Conservation (phyloP, 768 basidiomycete genomes). For the Cubamyces lactineus region DNA sequence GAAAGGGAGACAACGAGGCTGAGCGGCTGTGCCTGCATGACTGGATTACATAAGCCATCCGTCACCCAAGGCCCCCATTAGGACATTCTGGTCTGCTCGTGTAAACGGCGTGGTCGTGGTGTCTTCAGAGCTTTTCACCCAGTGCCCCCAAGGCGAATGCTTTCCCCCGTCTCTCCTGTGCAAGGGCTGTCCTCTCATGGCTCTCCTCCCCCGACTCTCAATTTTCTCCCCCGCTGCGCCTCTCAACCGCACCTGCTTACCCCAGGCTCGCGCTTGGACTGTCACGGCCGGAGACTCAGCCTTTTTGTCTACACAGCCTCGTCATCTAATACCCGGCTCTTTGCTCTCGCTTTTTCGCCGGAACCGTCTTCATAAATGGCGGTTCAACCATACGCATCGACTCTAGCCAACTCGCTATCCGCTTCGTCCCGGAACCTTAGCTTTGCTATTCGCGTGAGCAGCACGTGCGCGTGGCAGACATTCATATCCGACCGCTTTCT, state of each 20-base stretch:
- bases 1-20: not conserved
- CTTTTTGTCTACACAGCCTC: slow-evolving; percentile 16
- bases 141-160: slow-evolving; percentile 27
- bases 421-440: slow-evolving; percentile 22
- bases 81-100: slow-evolving; percentile 26
- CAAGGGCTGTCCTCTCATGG: slow-evolving; percentile 28
- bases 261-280: slow-evolving; percentile 2
- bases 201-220: slow-evolving; percentile 18
- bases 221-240: slow-evolving; percentile 14
- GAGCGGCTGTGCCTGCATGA: slow-evolving; percentile 10
- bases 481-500: slow-evolving; percentile 26
- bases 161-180: slow-evolving; percentile 29
- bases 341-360: slow-evolving; percentile 11
- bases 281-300: not conserved
- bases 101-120: slow-evolving; percentile 35
- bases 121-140: slow-evolving; percentile 33
- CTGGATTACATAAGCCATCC: slow-evolving; percentile 14
- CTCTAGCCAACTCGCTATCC: slow-evolving; percentile 1
- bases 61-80: slow-evolving; percentile 5
- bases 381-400: slow-evolving; percentile 21
- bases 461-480: slow-evolving; percentile 27
- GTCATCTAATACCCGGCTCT: slow-evolving; percentile 9
- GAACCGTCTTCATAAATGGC: slow-evolving; percentile 13
- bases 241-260: not conserved
- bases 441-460: slow-evolving; percentile 30